phyloP scores from a whole-genome alignment of 2,329 filamentous ascomycete species.

The Fusarium scirpi region DNA sequence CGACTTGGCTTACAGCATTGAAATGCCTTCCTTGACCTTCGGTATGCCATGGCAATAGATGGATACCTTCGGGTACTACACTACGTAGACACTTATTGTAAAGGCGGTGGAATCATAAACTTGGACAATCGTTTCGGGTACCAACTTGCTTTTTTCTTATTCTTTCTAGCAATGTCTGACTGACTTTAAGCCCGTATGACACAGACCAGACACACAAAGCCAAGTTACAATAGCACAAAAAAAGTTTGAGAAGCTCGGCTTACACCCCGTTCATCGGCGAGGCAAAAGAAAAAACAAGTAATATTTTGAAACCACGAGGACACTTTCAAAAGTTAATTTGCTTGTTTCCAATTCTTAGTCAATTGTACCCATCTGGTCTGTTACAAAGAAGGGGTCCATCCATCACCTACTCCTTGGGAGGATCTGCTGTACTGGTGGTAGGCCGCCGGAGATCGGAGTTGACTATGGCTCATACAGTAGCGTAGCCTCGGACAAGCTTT shows the following conservation, averaged over 20 bases:
- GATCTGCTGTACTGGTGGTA: not conserved
- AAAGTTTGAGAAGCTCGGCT: not conserved
- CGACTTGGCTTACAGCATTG: conserved; percentile 4
- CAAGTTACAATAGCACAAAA: conserved; percentile 1
- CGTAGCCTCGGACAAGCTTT: conserved; percentile 23
- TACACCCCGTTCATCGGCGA: not conserved
- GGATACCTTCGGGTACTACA: conserved; percentile 1
- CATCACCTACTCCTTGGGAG: not conserved
- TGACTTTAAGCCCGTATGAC: conserved; percentile 4
- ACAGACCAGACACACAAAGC: not conserved
- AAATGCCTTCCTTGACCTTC: not conserved
- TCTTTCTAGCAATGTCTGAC: not conserved
- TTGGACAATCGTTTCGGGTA: conserved; percentile 4
- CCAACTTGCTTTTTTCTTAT: not conserved
- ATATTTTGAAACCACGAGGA: not conserved
- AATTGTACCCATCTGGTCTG: not conserved
- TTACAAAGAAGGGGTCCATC: not conserved
- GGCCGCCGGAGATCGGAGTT: conserved; percentile 37
- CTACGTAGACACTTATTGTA: not conserved
- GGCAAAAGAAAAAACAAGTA: not conserved
- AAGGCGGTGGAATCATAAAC: conserved; percentile 6
- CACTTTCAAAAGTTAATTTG: not conserved
- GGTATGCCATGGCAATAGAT: not conserved
- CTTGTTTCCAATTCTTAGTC: not conserved
- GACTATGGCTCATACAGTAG: conserved; percentile 34